A percentile compares a stretch with the other conserved stretches of the same genome.
phyloP scores from a whole-genome alignment of 768 basidiomycete species.

The Panaeolus papilionaceus region DNA sequence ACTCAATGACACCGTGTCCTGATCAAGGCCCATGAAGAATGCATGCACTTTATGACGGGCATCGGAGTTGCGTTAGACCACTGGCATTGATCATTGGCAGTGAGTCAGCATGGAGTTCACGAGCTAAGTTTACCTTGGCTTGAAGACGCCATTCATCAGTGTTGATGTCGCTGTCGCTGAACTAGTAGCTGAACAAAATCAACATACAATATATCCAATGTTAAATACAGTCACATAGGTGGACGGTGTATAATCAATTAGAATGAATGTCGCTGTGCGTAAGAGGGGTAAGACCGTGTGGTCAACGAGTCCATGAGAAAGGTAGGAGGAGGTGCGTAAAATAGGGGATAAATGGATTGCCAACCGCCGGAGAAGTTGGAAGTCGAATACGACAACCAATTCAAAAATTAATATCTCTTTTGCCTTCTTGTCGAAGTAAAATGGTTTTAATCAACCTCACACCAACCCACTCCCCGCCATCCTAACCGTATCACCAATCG shows the following conservation, averaged over 20 bases:
- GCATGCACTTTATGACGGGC: background rate
- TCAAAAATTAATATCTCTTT: background rate
- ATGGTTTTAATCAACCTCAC: constrained; percentile 32
- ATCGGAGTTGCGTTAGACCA: background rate
- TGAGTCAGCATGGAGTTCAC: constrained; percentile 1
- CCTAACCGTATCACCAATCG: constrained; percentile 67
- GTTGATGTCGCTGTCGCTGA: background rate
- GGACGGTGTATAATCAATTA: constrained; percentile 11
- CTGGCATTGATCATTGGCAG: background rate
- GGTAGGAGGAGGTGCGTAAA: background rate
- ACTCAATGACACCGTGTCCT: background rate
- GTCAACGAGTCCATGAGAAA: background rate
- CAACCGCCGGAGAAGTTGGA: background rate
- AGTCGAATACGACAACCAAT: background rate
- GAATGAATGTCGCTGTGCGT: background rate
- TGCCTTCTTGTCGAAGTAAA: background rate
- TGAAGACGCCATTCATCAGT: background rate
- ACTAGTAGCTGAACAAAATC: background rate
- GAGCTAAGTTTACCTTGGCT: background rate
- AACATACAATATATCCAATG: constrained; percentile 3
- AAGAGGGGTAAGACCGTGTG: background rate
- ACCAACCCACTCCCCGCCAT: constrained; percentile 83
- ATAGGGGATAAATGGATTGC: background rate
- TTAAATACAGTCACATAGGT: constrained; percentile 10
- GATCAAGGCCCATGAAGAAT: background rate